Evolutionary conservation across 345 rosid species (phyloP), one percentile per base, ranked within the genome.

Genomic region (Nephelium lappaceum): DNA sequence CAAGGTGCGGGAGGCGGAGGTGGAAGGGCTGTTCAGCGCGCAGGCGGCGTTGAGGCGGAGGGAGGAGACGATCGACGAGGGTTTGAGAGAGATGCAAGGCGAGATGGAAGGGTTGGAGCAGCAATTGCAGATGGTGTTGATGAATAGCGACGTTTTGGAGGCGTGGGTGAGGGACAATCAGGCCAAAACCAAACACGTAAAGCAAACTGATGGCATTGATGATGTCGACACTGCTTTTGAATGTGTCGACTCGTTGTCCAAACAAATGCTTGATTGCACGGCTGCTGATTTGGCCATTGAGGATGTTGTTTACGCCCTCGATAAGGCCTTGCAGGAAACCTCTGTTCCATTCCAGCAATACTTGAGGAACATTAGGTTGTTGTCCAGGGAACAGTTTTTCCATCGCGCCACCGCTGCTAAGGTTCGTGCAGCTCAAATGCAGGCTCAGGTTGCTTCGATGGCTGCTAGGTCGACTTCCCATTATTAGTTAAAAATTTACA

Each of bases 331-430:
- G 67, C 92, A 86, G 76, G 94, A 89, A 71, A 95, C 95, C 36
- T 78, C 78, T 0, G 80, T 94, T 62, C 86, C 94, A 0, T 91
- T 93, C 79, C 97, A 91, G 88, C 97, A 88, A 85, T 96, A 96
- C 72, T 77, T 94, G 89, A 89, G 95, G 90, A 93, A 83, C 81
- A 90, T 96, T 67, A 94, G 99, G 85, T 73, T 89, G 88, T 78
- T 96, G 89, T 94, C 98, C 0, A 88, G 99, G 18, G 97, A 96
- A 36, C 99, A 96, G 90, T 96, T 96, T 73, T 94, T 96, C 31
- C 91, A 91, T 25, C 80, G 93, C 70, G 99, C 99, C 6, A 88
- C 89, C 0, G 93, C 92, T 18, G 87, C 90, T 0, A 94, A 96
- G 84, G 92, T 94, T 73, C 85, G 97, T 75, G 93, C 88, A 0